phyloP scores from a whole-genome alignment of 2,329 filamentous ascomycete genomes.

The Beauveria rudraprayagi region DNA sequence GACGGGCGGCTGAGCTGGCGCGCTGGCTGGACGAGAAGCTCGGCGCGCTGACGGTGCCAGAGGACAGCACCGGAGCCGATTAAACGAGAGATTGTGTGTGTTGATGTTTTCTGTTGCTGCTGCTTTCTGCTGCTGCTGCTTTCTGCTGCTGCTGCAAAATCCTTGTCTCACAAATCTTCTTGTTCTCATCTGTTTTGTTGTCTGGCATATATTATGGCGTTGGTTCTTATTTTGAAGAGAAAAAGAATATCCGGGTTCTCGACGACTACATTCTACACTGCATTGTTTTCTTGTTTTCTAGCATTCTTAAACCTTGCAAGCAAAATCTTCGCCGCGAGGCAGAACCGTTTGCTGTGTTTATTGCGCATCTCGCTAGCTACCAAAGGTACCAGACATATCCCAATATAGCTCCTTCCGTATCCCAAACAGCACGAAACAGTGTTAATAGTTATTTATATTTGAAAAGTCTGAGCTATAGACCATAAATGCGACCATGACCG shows the following conservation, averaged over 20 bases:
- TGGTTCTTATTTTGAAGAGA: not conserved
- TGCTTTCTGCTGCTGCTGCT: not conserved
- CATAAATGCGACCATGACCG: not conserved
- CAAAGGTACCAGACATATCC: not conserved
- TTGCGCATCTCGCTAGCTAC: not conserved
- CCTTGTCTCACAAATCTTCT: not conserved
- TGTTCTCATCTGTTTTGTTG: not conserved
- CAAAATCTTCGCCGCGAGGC: too few relatives aligned
- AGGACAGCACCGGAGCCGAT: slow-evolving; percentile 38
- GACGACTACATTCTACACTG: not conserved
- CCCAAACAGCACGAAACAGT: too few relatives aligned
- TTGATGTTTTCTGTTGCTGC: not conserved
- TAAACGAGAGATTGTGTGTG: slow-evolving; percentile 2
- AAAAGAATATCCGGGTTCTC: not conserved
- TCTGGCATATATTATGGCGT: not conserved
- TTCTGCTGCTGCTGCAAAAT: not conserved
- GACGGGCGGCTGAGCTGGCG: slow-evolving; percentile 51
- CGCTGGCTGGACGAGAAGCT: slow-evolving; percentile 54
- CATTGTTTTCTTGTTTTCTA: too few relatives aligned
- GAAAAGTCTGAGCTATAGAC: not conserved
- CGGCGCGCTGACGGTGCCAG: slow-evolving; percentile 42
- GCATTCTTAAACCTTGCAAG: too few relatives aligned
- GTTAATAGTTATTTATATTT: not conserved
- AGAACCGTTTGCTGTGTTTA: not conserved
- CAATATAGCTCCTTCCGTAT: not conserved